Percentiles rank a stretch among this genome's conserved stretches.
phyloP scores from a whole-genome alignment of 768 basidiomycete species.

The Sutorius australiensis region DNA sequence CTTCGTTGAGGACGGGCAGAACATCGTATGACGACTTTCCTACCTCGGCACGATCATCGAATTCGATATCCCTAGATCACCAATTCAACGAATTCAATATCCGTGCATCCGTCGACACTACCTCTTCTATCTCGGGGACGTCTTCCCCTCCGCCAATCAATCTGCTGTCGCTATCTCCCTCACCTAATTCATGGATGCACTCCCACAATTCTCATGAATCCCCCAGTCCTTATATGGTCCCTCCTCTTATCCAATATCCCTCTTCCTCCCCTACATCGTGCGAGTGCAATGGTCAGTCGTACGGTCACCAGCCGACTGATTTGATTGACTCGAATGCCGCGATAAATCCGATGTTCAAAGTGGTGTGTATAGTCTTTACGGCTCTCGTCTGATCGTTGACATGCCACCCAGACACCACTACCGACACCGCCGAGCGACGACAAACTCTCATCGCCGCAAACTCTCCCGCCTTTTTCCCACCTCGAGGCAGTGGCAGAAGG shows the following conservation, averaged over 20 bases:
- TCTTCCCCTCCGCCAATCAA: constrained; percentile 78
- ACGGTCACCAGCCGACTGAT: constrained; percentile 59
- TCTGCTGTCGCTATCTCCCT: constrained; percentile 66
- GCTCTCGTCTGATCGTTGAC: constrained; percentile 7
- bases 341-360: constrained; percentile 88
- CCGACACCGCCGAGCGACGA: constrained; percentile 41
- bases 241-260: constrained; percentile 36
- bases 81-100: constrained; percentile 74
- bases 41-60: constrained; percentile 71
- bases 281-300: constrained; percentile 49
- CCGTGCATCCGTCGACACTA: constrained; percentile 63
- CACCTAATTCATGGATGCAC: constrained; percentile 53
- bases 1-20: constrained; percentile 53
- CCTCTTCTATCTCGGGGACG: constrained; percentile 54
- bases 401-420: constrained; percentile 46
- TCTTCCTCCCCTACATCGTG: constrained; percentile 41
- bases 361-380: constrained; percentile 51
- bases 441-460: constrained; percentile 39
- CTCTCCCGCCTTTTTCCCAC: constrained; percentile 75
- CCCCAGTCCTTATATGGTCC: constrained; percentile 35
- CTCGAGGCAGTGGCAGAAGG: constrained; percentile 82
- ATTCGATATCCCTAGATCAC: constrained; percentile 73
- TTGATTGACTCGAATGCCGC: constrained; percentile 59
- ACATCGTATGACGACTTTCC: constrained; percentile 74
- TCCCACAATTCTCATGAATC: constrained; percentile 41